These are phyloP conservation scores for Cynanchum wilfordii DNA, from an alignment of 257 asterid species.

Conservation along the genomic window DNA sequence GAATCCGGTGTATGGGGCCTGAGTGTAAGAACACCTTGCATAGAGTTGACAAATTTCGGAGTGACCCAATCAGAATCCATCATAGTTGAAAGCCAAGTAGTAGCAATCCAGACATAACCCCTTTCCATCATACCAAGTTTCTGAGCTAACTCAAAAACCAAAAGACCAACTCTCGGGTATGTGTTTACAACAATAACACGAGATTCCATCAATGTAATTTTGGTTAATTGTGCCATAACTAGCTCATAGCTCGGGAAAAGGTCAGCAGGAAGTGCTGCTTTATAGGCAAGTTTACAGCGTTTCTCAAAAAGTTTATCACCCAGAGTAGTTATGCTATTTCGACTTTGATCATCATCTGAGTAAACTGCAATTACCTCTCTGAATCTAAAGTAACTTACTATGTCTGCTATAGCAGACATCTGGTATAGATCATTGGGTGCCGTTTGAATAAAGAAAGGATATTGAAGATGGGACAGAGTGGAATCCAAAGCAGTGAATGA, in stretches of 20 bases:
- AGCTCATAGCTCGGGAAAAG: conserved; percentile 29
- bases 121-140: conserved; percentile 61
- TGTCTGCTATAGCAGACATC: conserved; percentile 75
- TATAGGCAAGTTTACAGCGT: conserved; percentile 57
- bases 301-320: conserved; percentile 59
- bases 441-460: conserved; percentile 77
- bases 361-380: conserved; percentile 51
- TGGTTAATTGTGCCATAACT: conserved; percentile 33
- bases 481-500: conserved; percentile 86
- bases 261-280: conserved; percentile 54
- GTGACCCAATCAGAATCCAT: conserved; percentile 46
- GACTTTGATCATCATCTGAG: conserved; percentile 66
- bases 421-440: conserved; percentile 69
- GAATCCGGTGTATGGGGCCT: conserved; percentile 66
- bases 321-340: conserved; percentile 50
- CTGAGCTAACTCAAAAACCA: conserved; percentile 48
- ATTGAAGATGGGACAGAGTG: conserved; percentile 64
- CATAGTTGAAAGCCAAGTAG: conserved; percentile 70
- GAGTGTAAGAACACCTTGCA: conserved; percentile 64
- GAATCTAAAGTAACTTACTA: conserved; percentile 52
- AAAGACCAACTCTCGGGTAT: conserved; percentile 42
- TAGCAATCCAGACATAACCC: conserved; percentile 83
- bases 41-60: conserved; percentile 24
- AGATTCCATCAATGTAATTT: conserved; percentile 52
- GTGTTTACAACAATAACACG: conserved; percentile 62